Percentiles rank a stretch among this genome's conserved stretches.
phyloP scores from a whole-genome alignment of 2,329 filamentous ascomycete species.

The Colletotrichum musicola region DNA sequence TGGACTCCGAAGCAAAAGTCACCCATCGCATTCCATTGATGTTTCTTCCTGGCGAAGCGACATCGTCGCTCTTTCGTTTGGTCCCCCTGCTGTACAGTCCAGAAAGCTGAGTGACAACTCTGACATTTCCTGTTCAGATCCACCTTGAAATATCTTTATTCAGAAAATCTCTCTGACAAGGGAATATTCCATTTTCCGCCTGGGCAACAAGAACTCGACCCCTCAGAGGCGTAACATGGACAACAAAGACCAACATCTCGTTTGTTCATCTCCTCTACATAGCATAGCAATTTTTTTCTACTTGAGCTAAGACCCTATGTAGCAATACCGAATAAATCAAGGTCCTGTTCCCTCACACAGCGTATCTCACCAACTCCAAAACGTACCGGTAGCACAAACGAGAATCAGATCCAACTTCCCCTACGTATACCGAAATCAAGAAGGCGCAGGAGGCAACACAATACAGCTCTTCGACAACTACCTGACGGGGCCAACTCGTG shows the following conservation, averaged over 20 bases:
- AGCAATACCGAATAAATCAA: not conserved
- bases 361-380: not conserved
- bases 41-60: too few species aligned
- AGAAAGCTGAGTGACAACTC: too few species aligned
- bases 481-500: not conserved
- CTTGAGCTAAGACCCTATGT: not conserved
- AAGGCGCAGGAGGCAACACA: not conserved
- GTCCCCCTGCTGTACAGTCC: too few species aligned
- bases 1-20: too few species aligned
- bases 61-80: too few species aligned
- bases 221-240: not conserved
- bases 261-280: not conserved
- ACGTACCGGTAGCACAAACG: not conserved
- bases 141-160: not conserved
- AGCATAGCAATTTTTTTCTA: not conserved
- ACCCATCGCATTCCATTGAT: too few species aligned
- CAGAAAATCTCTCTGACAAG: too few species aligned
- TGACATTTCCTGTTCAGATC: not conserved
- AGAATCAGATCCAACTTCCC: not conserved
- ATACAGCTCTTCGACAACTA: not conserved
- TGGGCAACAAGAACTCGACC: constrained; percentile 3
- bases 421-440: not conserved
- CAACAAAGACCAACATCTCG: not conserved
- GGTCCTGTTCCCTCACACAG: not conserved
- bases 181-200: not conserved